Conservation (phyloP, 768 basidiomycete species). For the Lentinula edodes region DNA sequence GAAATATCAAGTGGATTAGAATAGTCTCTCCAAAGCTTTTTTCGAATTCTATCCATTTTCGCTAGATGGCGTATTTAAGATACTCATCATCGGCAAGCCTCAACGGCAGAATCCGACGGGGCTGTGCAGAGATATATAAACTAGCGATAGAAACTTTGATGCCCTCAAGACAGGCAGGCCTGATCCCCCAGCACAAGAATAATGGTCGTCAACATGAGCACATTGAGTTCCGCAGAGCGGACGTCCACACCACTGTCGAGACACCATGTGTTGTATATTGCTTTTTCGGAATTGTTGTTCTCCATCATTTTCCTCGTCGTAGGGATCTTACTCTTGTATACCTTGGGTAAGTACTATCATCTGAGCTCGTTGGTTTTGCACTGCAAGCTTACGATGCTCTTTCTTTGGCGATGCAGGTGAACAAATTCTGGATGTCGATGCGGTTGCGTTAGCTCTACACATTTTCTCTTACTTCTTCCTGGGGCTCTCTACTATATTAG, state of each 20-base stretch:
- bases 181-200: background rate
- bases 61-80: too few species aligned
- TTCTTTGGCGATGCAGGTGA: background rate
- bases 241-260: background rate
- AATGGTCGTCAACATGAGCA: background rate
- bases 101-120: background rate
- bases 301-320: background rate
- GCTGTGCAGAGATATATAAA: background rate
- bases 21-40: too few species aligned
- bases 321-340: background rate
- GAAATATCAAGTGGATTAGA: too few species aligned
- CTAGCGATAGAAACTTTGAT: background rate
- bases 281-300: background rate
- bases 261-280: conserved; percentile 1
- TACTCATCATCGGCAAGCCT: too few species aligned
- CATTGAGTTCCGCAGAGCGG: background rate
- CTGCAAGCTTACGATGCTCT: background rate
- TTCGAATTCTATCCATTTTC: too few species aligned
- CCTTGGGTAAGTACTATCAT: background rate
- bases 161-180: conserved; percentile 5
- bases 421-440: conserved; percentile 1
- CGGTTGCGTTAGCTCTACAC: background rate
- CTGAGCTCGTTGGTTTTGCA: background rate
- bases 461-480: conserved; percentile 1
- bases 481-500: background rate